These are phyloP conservation scores for Myotisia sp. DNA, from an alignment of 2,329 filamentous ascomycete genomes.

Conservation along the genomic window DNA sequence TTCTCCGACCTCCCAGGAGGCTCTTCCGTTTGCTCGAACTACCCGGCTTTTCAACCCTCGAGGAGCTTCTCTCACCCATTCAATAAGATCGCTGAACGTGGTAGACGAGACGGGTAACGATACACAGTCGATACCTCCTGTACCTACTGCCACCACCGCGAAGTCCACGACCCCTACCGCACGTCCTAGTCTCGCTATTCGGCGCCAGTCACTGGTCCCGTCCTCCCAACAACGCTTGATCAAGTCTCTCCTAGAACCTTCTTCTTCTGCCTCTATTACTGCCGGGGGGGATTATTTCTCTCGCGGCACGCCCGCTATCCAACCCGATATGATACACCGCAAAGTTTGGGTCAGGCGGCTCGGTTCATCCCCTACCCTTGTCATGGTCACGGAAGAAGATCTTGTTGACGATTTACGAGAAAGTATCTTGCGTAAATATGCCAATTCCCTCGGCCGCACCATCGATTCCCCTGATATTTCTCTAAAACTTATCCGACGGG, in stretches of 20 bases:
- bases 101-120: constrained; percentile 9
- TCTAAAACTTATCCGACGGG: constrained; percentile 61
- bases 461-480: constrained; percentile 86
- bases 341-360: constrained; percentile 94
- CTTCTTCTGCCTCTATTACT: constrained; percentile 13
- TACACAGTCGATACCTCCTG: no score
- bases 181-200: constrained; percentile 22
- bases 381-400: constrained; percentile 74
- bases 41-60: not conserved
- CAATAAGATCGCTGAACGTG: constrained; percentile 4
- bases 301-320: constrained; percentile 10
- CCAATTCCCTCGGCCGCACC: constrained; percentile 73
- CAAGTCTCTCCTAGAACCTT: constrained; percentile 21
- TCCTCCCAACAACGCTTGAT: constrained; percentile 27
- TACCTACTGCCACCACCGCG: no score
- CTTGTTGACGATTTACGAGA: constrained; percentile 91
- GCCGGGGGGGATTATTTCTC: constrained; percentile 15
- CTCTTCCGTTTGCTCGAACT: not conserved
- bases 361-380: constrained; percentile 69
- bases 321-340: constrained; percentile 32
- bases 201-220: constrained; percentile 29
- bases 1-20: not conserved
- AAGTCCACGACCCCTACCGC: constrained; percentile 14
- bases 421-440: constrained; percentile 82
- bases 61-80: not conserved